Conservation (phyloP, 768 basidiomycete genomes). For the Kwoniella bestiolae region DNA sequence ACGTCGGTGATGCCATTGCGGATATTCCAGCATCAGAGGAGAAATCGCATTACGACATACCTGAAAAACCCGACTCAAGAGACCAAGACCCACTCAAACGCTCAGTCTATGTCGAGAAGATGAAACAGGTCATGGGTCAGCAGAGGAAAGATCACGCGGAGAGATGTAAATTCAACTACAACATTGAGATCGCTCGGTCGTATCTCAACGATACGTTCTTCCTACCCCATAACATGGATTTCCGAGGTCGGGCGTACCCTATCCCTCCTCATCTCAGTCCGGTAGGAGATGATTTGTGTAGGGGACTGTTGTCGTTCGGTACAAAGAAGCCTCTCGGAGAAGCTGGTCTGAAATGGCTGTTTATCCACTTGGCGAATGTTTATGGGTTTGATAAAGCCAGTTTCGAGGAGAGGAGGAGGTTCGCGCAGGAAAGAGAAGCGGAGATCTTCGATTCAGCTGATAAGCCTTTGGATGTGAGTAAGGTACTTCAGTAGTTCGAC, state of each 20-base stretch:
- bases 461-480: constrained; percentile 72
- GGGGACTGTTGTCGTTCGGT: constrained; percentile 82
- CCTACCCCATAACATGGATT: constrained; percentile 94
- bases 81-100: constrained; percentile 64
- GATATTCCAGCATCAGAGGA: constrained; percentile 81
- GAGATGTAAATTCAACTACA: constrained; percentile 91
- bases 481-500: background rate
- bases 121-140: constrained; percentile 64
- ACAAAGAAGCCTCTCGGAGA: constrained; percentile 78
- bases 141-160: constrained; percentile 87
- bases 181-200: constrained; percentile 91
- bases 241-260: constrained; percentile 95
- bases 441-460: constrained; percentile 81
- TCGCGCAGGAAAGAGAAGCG: constrained; percentile 71
- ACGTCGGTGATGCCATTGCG: constrained; percentile 75
- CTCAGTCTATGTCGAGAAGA: constrained; percentile 64
- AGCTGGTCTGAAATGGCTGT: constrained; percentile 88
- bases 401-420: constrained; percentile 88
- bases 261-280: constrained; percentile 94
- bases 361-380: constrained; percentile 91
- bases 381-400: constrained; percentile 93
- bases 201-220: constrained; percentile 88
- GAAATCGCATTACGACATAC: constrained; percentile 55
- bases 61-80: constrained; percentile 62
- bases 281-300: constrained; percentile 86